Conservation (phyloP, 2,329 filamentous ascomycete genomes). For the Graphilbum sp. region DNA sequence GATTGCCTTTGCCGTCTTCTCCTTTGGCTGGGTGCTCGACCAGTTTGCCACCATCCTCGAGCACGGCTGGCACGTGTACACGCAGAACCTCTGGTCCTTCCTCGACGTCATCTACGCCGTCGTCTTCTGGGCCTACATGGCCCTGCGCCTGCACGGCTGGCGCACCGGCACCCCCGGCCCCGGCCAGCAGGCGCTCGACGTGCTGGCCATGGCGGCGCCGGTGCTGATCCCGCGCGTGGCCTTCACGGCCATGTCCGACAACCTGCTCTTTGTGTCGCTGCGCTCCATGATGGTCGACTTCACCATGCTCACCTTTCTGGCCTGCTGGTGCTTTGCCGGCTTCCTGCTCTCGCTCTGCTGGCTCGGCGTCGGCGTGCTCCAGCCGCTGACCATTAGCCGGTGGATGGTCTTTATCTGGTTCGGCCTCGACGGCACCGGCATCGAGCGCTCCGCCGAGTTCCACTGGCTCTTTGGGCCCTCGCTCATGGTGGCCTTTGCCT, state of each 20-base stretch:
- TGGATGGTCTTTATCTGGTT: conserved; percentile 96
- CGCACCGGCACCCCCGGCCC: conserved; percentile 27
- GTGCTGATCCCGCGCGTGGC: conserved; percentile 64
- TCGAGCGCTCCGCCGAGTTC: conserved; percentile 48
- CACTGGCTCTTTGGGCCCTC: conserved; percentile 65
- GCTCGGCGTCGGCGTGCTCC: conserved; percentile 50
- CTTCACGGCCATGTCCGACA: conserved; percentile 70
- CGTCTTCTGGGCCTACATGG: conserved; percentile 54
- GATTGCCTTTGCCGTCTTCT: conserved; percentile 53
- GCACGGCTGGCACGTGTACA: conserved; percentile 64
- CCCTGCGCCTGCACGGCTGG: conserved; percentile 50
- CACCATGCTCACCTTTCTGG: conserved; percentile 56
- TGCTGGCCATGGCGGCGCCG: conserved; percentile 64
- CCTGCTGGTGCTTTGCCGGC: conserved; percentile 70
- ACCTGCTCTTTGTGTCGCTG: conserved; percentile 67
- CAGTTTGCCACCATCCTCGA: conserved; percentile 63
- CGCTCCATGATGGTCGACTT: conserved; percentile 80
- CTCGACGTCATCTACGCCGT: conserved; percentile 63
- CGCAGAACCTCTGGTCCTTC: conserved; percentile 79
- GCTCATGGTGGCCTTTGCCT: conserved; percentile 71
- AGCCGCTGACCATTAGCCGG: conserved; percentile 56
- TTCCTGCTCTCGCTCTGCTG: conserved; percentile 67
- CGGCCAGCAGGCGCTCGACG: conserved; percentile 55
- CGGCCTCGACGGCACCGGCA: conserved; percentile 58
- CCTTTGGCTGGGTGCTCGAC: conserved; percentile 64